Conservation (phyloP, 139 green algal genomes). For the Chlorella sorokiniana region DNA sequence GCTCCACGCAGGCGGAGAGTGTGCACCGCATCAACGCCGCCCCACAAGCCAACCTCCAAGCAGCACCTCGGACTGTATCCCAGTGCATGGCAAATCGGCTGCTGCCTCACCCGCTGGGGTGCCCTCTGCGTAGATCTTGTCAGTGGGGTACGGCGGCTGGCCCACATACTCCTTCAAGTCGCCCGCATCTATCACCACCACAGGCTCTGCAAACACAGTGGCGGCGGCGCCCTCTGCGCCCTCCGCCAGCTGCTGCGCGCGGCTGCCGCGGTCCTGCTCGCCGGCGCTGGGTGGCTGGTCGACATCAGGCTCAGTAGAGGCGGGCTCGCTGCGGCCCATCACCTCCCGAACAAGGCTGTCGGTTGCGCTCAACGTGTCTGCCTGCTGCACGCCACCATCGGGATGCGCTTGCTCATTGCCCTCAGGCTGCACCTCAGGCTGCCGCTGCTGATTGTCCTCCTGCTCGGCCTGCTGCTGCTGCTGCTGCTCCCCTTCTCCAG, state of each 20-base stretch:
- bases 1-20: no score
- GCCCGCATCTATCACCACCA: conserved; percentile 57
- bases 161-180: conserved; percentile 90
- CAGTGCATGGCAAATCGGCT: no score
- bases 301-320: no score
- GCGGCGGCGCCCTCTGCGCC: conserved; percentile 5
- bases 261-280: conserved; percentile 6
- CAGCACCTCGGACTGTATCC: no score
- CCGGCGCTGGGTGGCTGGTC: neutral
- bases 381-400: no score
- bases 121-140: conserved; percentile 81
- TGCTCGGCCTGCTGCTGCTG: neutral
- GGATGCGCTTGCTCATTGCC: no score
- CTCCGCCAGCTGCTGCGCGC: conserved; percentile 1
- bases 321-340: no score
- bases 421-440: neutral
- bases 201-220: conserved; percentile 47
- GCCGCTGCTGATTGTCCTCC: neutral
- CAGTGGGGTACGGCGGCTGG: conserved; percentile 85
- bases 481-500: neutral
- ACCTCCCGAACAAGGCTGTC: no score
- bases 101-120: conserved; percentile 73
- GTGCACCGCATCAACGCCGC: no score
- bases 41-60: no score
- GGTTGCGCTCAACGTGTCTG: no score